A percentile compares a stretch with the other conserved stretches of the same genome.
These are phyloP conservation scores for Penicillium riverlandense DNA, from an alignment of 495 filamentous ascomycete species.

Conservation along the genomic window DNA sequence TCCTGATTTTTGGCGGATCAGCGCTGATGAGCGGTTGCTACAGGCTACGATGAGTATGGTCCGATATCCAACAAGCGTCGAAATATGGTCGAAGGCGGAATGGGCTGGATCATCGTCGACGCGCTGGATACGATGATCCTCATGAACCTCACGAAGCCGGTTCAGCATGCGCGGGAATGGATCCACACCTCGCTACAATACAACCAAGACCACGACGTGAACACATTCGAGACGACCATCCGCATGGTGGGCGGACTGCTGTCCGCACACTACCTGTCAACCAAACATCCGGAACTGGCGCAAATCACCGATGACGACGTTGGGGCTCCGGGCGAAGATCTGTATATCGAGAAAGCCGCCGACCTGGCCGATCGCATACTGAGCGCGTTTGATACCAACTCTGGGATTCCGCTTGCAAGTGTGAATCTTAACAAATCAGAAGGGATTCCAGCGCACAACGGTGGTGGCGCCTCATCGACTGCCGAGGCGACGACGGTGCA, in stretches of 20 bases:
- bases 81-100: conserved; percentile 65
- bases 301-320: conserved; percentile 57
- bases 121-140: conserved; percentile 93
- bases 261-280: conserved; percentile 90
- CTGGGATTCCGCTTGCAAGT: conserved; percentile 84
- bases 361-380: conserved; percentile 84
- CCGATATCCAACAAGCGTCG: conserved; percentile 71
- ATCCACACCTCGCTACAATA: conserved; percentile 75
- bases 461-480: conserved; percentile 87
- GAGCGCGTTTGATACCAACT: conserved; percentile 77
- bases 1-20: neutral
- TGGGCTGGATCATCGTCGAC: conserved; percentile 99
- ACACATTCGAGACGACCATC: conserved; percentile 97
- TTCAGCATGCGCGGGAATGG: conserved; percentile 85
- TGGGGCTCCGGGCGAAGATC: conserved; percentile 67
- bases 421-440: conserved; percentile 72
- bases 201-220: conserved; percentile 90
- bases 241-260: conserved; percentile 94
- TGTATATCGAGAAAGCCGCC: conserved; percentile 93
- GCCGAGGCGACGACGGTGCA: conserved; percentile 89
- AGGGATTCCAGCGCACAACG: conserved; percentile 71
- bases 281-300: conserved; percentile 58
- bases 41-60: conserved; percentile 80
- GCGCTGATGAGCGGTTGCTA: conserved; percentile 2
- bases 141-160: conserved; percentile 89